Evolutionary conservation across 768 basidiomycete species (phyloP), one percentile per base, ranked within the genome.

Genomic region (Lyophyllum atratum): DNA sequence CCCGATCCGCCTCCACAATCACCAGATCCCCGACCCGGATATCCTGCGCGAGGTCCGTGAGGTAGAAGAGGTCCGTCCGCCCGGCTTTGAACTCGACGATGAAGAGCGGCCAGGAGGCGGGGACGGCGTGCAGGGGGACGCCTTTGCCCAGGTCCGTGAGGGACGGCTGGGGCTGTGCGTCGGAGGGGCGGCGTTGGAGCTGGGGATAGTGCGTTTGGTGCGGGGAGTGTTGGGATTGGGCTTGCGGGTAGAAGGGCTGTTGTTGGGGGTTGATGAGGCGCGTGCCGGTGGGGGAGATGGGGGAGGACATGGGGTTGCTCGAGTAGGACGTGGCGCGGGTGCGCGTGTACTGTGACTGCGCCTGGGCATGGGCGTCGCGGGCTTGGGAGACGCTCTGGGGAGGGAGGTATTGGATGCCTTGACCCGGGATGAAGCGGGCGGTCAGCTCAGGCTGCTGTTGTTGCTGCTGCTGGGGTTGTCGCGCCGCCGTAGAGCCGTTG

Each of bases 71-170:
- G 71, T 98, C 96, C 60, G 94, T 94, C 39, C 96, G 85, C 0
- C 94, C 93, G 0, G 95, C 95, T 74, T 98, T 99, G 82, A 99
- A 99, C 71, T 97, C 92, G 64, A 98, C 90, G 64, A 98, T 95
- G 80, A 85, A 98, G 8, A 99, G 82, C n/a, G 91, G 93, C 78
- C 90, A 92, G 33, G 86, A 85, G 12, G 89, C 70, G 0, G 95
- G 89, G 40, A 99, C 87, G 47, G 89, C 72, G 68, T 89, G 86
- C 17, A 98, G 80, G 0, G 95, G 93, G 0, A 98, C 84, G 33
- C 96, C 96, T 66, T 89, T 89, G 49, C 96, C 95, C 22, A 96
- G 85, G 11, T 94, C 80, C n/a, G 69, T 65, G 49, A 79, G 72
- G 31, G 66, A 61, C 29, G 69, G 66, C 47, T 69, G 68, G 1